Conservation (phyloP, 805 yeast genomes). For the Yamadazyma sp. region DNA sequence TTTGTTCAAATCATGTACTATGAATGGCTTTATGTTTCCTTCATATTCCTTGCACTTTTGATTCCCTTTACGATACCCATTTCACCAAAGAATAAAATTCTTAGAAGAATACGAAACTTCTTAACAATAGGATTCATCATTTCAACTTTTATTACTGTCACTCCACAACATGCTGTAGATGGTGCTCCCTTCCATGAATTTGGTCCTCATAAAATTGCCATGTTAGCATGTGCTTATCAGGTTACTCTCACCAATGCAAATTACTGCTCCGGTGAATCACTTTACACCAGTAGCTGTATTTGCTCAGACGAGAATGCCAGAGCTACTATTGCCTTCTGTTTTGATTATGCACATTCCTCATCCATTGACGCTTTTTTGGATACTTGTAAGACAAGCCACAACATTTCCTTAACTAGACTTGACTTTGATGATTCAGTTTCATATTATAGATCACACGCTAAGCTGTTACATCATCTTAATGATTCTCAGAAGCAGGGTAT, state of each 20-base stretch:
- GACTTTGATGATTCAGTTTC: constrained; percentile 20
- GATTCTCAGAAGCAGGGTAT: constrained; percentile 9
- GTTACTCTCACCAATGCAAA: constrained; percentile 14
- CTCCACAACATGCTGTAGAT: constrained; percentile 31
- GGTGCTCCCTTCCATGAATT: constrained; percentile 33
- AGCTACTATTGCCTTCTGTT: constrained; percentile 38
- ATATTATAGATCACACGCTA: constrained; percentile 17
- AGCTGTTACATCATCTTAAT: constrained; percentile 9
- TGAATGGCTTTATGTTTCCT: constrained; percentile 14
- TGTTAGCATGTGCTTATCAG: constrained; percentile 27
- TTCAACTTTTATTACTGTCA: constrained; percentile 27
- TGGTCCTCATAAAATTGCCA: constrained; percentile 28
- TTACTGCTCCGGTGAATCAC: constrained; percentile 21
- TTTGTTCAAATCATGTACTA: constrained; percentile 20
- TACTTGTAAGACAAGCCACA: constrained; percentile 21
- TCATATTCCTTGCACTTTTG: constrained; percentile 13
- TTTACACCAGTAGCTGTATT: constrained; percentile 15
- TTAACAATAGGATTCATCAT: constrained; percentile 12
- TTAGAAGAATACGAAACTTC: constrained; percentile 18
- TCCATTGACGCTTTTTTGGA: constrained; percentile 22
- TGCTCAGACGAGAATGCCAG: constrained; percentile 31
- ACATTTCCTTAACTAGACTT: constrained; percentile 18
- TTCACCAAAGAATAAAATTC: constrained; percentile 47
- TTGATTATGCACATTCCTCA: constrained; percentile 20
- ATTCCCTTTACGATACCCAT: constrained; percentile 32